Evolutionary conservation across 1,284 basidiomycete genomes (phyloP), one percentile per base, ranked within the genome.

Genomic region (Cryptococcus sp.): DNA sequence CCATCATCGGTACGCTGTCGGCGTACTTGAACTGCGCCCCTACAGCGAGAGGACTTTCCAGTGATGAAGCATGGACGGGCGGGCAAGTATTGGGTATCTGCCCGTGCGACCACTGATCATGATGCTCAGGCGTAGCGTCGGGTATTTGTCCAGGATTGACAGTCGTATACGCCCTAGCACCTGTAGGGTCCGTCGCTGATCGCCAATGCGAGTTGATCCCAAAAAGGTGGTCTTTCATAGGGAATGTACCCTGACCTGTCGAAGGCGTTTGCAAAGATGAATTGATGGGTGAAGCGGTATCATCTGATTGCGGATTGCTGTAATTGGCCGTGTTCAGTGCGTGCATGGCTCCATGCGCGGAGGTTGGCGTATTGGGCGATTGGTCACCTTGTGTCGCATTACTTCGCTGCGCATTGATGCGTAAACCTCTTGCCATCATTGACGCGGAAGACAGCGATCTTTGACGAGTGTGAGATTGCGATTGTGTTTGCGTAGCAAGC

Each of bases 361-460:
- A 34, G 8, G 29, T 34, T 34, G 29, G 29, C 5, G 29, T 34
- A 10, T 34, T 34, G 29, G 29, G 29, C 13, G 29, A 34, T 10
- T 34, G 29, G 13, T 2, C 8, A 10, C 13, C 29, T 34, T 34
- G 29, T 34, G 29, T 5, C 29, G 8, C 29, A 34, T 34, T 34
- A 10, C 29, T 34, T 34, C 29, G 3, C 29, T 34, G 29, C 29
- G 54, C 44, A n/a, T 47, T 58, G 51, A 62, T 59, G 19, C 58
- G 49, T 15, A 64, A 26, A 0, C 64, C 65, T 23, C 67, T 48
- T 16, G 60, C 59, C 23, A 62, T 40, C 57, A 65, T 61, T 2
- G 65, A 67, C 25, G 60, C 55, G 34, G 64, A 64, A 5, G 65
- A 67, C 16, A 69, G 55, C 17, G 65, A 67, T 25, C 63, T 39